Conservation (phyloP, 192 early-diverging fungal genomes). For the Podila clonocystis region DNA sequence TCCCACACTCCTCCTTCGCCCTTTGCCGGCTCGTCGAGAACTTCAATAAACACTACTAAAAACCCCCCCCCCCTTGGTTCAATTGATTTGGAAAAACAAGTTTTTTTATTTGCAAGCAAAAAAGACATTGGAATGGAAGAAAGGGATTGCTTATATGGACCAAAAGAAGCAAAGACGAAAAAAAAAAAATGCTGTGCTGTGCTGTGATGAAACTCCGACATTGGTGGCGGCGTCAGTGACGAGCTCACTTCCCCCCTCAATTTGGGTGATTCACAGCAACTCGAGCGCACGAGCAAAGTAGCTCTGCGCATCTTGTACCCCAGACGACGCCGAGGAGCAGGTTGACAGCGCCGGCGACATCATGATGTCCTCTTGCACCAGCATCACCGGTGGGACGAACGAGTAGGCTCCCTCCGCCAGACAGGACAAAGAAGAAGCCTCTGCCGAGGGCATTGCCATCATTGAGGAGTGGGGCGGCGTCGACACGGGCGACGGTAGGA, state of each 20-base stretch:
- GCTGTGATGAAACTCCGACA: no score
- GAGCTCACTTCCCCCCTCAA: no score
- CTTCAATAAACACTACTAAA: not conserved
- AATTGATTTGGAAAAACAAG: not conserved
- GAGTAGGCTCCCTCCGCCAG: not conserved
- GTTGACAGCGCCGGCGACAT: slow-evolving; percentile 16
- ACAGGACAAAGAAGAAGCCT: not conserved
- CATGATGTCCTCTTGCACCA: slow-evolving; percentile 1
- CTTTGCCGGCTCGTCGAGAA: not conserved
- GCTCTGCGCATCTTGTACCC: not conserved
- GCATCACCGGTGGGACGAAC: not conserved
- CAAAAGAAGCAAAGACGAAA: no score
- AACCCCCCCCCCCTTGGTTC: not conserved
- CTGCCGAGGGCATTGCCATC: not conserved
- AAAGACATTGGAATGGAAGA: not conserved
- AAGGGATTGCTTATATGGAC: no score
- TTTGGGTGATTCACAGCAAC: not conserved
- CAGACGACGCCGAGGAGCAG: not conserved
- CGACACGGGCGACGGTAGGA: not conserved
- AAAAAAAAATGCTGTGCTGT: no score
- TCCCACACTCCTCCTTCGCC: not conserved
- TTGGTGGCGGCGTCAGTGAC: no score
- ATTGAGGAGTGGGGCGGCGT: not conserved
- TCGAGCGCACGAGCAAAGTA: slow-evolving; percentile 3
- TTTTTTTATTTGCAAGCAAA: not conserved